These are phyloP conservation scores for Beauveria australis DNA, from an alignment of 2,329 filamentous ascomycete genomes.

Conservation along the genomic window DNA sequence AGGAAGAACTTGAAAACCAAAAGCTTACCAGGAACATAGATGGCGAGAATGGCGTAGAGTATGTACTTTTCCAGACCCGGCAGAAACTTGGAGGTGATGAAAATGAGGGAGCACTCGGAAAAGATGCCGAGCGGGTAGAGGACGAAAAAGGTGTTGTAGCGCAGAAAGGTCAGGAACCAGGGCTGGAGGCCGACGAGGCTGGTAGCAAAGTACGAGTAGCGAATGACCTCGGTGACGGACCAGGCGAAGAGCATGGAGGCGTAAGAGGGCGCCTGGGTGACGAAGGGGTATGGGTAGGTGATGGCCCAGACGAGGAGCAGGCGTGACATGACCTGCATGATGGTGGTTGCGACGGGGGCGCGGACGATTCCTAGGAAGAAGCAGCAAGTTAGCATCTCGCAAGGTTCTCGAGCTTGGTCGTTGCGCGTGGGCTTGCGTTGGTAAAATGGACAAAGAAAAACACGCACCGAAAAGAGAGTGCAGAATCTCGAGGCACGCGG, in stretches of 20 bases:
- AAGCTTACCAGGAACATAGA: conserved; percentile 70
- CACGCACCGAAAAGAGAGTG: conserved; percentile 67
- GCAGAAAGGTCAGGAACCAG: conserved; percentile 62
- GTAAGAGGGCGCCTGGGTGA: conserved; percentile 56
- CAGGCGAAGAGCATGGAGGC: conserved; percentile 77
- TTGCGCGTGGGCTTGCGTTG: too few species aligned
- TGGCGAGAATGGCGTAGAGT: conserved; percentile 56
- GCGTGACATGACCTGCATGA: conserved; percentile 82
- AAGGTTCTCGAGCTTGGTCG: not conserved
- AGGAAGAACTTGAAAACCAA: too few species aligned
- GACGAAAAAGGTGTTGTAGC: conserved; percentile 88
- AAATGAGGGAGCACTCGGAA: conserved; percentile 79
- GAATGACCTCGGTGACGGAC: conserved; percentile 84
- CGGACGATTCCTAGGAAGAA: conserved; percentile 59
- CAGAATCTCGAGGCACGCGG: conserved; percentile 73
- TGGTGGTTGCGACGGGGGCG: conserved; percentile 74
- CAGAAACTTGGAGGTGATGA: conserved; percentile 54
- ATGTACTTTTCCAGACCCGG: conserved; percentile 45
- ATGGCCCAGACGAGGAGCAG: conserved; percentile 86
- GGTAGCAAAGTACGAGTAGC: conserved; percentile 85
- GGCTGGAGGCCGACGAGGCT: conserved; percentile 58
- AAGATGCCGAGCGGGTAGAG: conserved; percentile 88
- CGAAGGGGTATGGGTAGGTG: conserved; percentile 62
- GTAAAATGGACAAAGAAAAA: not conserved
- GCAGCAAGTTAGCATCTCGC: conserved; percentile 1